Base-by-base conservation (phyloP, 768 basidiomycete species). In the Suillus occidentalis region DNA sequence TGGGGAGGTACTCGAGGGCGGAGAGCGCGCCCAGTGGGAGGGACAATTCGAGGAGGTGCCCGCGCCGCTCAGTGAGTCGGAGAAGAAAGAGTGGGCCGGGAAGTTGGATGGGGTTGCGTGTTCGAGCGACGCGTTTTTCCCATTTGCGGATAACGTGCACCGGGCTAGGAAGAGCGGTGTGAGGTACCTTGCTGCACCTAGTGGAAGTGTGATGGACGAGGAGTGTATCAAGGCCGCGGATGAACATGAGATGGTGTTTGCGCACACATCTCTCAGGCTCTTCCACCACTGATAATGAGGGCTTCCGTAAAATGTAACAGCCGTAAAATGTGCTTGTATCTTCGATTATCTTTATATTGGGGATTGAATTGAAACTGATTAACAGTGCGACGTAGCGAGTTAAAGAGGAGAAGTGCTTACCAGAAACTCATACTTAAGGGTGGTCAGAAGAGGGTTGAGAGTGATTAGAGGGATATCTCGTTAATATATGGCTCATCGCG, bases 81-180 rank as follows among this genome's bases (percentile, higher is more conserved):
- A 97, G 79, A 89, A 85, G 75, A 85, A 82, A 72, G 85, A 85
- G 61, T 96, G 95, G 86, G 87, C 86, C 60, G 77, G 70, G 55
- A 80, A 89, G 79, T 80, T 99, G 63, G 89, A 90, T 65, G 92
- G 87, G 25, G 97, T 99, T 60, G 88, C 92, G 7, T 97, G 97
- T 78, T 92, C 93, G 39, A 95, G 94, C 66, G 97, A 99, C 69
- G 97, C 97, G 60, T 99, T 99, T 86, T 99, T 99, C 95, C 97
- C 97, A 20, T 99, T 99, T 87, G 86, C 97, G 14, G 97, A 99
- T 74, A 99, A 99, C 71, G 97, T 99, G 40, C 92, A 98, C 75
- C 84, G 97, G 53, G 93, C 94, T 60, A 84, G 86, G 77, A 90
- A 92, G 83, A 96, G 94, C 66, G 97, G 97, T 0, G 96, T 95